Base-by-base conservation (phyloP, 257 asterid genomes). In the Coffea eugenioides region DNA sequence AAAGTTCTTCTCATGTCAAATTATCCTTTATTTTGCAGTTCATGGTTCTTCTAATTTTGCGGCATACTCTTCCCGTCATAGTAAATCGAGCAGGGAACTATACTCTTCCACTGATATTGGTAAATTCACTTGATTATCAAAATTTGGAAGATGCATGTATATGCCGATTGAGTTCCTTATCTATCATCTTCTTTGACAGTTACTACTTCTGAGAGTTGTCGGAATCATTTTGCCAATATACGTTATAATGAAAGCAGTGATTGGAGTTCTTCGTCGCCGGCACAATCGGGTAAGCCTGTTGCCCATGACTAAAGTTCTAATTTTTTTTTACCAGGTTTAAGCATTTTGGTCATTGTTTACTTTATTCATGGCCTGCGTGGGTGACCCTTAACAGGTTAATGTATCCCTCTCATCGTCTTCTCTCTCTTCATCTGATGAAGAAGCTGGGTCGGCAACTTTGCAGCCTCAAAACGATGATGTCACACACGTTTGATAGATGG, bases 141-240 rank as follows among this genome's bases (percentile, higher is more conserved):
- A 67, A 62, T 71, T 20, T 25, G 23, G 31, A 81, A 41, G 43
- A 43, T 85, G 13, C 52, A 25, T 69, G 34, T 57, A 56, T 54
- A 0, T 18, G 23, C 78, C 67, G 31, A 9, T 34, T 48, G 52
- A 25, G 20, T 59, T 85, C 71, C 83, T 80, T 39, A 83, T 77
- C 62, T 41, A 27, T 79, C 13, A 20, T n/a, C 62, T 66, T 79
- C 69, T 81, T n/a, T 68, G 51, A 73, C 96, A 96, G 99, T 74
- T 95, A 51, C 52, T 91, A 80, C 79, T 93, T 89, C 93, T 96
- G 25, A 78, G 93, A 75, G 70, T 88, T 72, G 75, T 87, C 41
- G 97, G 99, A 83, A 96, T 96, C 81, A 86, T 93, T 62, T 77
- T 94, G 78, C 97, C 99, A 39, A 82, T 94, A 82, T 95, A 91